These are phyloP conservation scores for Plenodomus biglobosus DNA, from an alignment of 2,329 filamentous ascomycete genomes.

Conservation along the genomic window DNA sequence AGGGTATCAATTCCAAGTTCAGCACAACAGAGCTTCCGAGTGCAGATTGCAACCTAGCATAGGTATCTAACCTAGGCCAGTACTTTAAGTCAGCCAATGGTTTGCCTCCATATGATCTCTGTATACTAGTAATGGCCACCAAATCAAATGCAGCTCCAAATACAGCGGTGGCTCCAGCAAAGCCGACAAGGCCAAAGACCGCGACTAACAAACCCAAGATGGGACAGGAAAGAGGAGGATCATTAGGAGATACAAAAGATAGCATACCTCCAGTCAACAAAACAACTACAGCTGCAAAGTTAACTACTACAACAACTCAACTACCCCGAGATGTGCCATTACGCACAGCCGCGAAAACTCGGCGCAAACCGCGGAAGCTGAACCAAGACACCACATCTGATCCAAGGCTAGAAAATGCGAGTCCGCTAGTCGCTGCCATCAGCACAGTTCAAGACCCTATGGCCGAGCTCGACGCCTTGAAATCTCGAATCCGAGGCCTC, in stretches of 20 bases:
- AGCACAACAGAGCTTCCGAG: no score
- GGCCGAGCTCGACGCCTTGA: conserved; percentile 39
- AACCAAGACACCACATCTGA: conserved; percentile 31
- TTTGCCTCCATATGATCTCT: no score
- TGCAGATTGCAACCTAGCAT: no score
- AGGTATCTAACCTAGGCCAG: no score
- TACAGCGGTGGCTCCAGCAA: conserved; percentile 5
- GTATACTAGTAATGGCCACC: no score
- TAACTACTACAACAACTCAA: no score
- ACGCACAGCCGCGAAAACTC: conserved; percentile 20
- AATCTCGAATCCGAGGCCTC: conserved; percentile 38
- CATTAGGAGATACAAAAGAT: conserved; percentile 21
- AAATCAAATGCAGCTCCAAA: conserved; percentile 10
- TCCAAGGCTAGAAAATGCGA: conserved; percentile 1
- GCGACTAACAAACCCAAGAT: conserved; percentile 1
- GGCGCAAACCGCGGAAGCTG: conserved; percentile 38
- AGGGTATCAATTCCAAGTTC: no score
- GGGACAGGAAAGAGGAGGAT: conserved; percentile 27
- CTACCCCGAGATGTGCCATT: no score
- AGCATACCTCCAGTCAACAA: no score
- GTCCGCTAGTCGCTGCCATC: conserved; percentile 1
- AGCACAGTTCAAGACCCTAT: conserved; percentile 11
- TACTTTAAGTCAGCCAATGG: no score
- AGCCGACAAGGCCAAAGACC: background rate
- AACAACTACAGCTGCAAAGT: no score